phyloP scores from a whole-genome alignment of 768 basidiomycete species.

The Dioszegia aurantiaca region DNA sequence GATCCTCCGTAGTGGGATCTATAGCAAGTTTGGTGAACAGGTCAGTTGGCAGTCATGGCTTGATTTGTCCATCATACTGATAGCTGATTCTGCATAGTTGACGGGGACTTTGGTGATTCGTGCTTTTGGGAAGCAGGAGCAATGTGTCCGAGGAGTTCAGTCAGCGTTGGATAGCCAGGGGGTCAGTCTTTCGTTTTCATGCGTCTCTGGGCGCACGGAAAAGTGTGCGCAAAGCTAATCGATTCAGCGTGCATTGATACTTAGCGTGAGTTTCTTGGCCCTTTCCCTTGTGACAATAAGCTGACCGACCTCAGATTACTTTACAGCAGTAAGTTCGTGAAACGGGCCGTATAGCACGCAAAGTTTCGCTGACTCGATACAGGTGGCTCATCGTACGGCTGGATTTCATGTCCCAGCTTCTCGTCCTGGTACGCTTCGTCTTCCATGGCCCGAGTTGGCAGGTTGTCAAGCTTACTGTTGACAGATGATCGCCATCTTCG shows the following conservation, averaged over 20 bases:
- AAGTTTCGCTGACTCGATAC: neutral
- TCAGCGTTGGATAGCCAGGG: conserved; percentile 27
- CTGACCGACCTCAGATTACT: conserved; percentile 15
- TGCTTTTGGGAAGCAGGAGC: conserved; percentile 32
- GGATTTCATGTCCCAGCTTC: conserved; percentile 57
- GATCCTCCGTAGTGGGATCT: conserved; percentile 26
- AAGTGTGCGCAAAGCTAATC: neutral
- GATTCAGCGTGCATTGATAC: conserved; percentile 15
- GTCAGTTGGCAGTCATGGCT: neutral
- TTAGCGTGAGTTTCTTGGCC: conserved; percentile 1
- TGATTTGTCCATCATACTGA: too few relatives aligned
- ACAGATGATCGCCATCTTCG: conserved; percentile 67
- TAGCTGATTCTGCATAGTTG: conserved; percentile 16
- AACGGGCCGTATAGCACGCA: neutral
- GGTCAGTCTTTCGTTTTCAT: conserved; percentile 17
- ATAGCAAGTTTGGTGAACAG: conserved; percentile 33
- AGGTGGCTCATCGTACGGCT: conserved; percentile 64
- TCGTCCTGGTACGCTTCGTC: conserved; percentile 1
- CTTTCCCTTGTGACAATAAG: neutral
- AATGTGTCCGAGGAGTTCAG: conserved; percentile 25
- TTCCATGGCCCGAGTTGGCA: neutral
- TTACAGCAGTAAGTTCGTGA: conserved; percentile 20
- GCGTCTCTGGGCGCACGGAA: neutral
- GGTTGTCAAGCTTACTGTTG: conserved; percentile 6
- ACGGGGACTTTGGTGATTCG: conserved; percentile 36